Base-by-base conservation (phyloP, 1,284 basidiomycete genomes). In the Trichosporon sp. region DNA sequence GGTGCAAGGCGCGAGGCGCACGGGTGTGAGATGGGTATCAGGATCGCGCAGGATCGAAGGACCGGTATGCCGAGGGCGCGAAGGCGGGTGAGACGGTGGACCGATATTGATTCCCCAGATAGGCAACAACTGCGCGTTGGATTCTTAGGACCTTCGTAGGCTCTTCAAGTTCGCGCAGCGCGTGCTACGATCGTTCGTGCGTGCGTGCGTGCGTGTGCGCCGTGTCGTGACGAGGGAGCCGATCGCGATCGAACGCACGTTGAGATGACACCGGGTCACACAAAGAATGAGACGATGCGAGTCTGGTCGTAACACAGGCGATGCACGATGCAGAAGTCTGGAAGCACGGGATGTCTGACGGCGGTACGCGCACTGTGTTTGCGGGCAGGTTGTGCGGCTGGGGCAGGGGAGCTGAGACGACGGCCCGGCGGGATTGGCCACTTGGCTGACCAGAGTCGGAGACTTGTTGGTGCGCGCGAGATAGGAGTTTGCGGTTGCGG, bases 11-110 rank as follows among this genome's bases (percentile, higher is more conserved):
- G 59, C 59, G 31, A 63, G 59, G 59, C 31, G 31, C 59, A 63
- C 59, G 51, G 51, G 51, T 54, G 21, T 54, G 51, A 7, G 51
- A 63, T 35, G 56, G 59, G 59, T 63, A 63, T 63, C 59, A 63
- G 59, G 59, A 63, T 46, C 14, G n/a, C 51, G 51, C 51, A 54
- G 19, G 51, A 54, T 54, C 51, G 51, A 16, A 54, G 51, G 51
- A 54, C 51, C 51, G 21, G 21, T 26, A 19, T 54, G 51, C 51
- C 51, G 51, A 54, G 51, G 51, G 51, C 51, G 51, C 51, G 51
- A 54, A 54, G 51, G 51, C 51, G 51, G 51, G 16, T 46, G 43
- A 46, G 51, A 11, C 51, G 51, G 19, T 10, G 19, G 51, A 19
- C 14, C 19, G 51, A 19, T 19, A 54, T 26, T 54, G 51, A 54